A percentile compares a stretch with the other conserved stretches of the same genome.
Evolutionary conservation across 1,139 yeast species (phyloP).

Genomic region (Pichia terricola): DNA sequence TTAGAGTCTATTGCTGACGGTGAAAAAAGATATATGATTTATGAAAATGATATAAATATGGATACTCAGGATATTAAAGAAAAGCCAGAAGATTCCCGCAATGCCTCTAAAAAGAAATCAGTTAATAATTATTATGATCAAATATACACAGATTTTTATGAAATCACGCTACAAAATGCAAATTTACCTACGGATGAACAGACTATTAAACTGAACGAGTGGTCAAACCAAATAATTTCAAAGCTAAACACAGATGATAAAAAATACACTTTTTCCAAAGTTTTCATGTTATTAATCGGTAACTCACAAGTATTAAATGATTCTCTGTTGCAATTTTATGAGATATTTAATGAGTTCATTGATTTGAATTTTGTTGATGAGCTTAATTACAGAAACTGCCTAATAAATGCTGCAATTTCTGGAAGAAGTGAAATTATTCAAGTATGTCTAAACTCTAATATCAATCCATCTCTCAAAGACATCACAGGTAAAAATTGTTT

Average conservation of each 20-base stretch:
- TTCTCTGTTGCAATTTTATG: conserved; percentile 37
- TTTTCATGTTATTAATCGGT: conserved; percentile 55
- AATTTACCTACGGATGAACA: conserved; percentile 20
- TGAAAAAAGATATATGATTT: conserved; percentile 27
- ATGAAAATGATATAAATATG: conserved; percentile 12
- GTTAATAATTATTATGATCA: conserved; percentile 14
- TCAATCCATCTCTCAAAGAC: conserved; percentile 38
- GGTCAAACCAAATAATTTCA: conserved; percentile 24
- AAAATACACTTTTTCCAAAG: conserved; percentile 35
- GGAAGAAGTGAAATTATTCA: conserved; percentile 30
- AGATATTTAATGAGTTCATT: conserved; percentile 34
- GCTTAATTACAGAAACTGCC: conserved; percentile 36
- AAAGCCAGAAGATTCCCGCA: background rate
- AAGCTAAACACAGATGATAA: conserved; percentile 19
- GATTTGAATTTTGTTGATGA: conserved; percentile 30
- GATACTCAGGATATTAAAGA: conserved; percentile 6
- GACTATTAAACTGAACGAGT: conserved; percentile 18
- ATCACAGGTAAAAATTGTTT: conserved; percentile 74
- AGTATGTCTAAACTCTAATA: conserved; percentile 23
- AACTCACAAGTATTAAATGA: conserved; percentile 41
- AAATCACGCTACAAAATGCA: conserved; percentile 23
- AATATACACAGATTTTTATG: conserved; percentile 24
- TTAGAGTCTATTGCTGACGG: conserved; percentile 83
- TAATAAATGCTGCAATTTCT: conserved; percentile 37
- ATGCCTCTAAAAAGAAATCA: background rate